These are phyloP conservation scores for Penicillium crustosum DNA, from an alignment of 2,329 filamentous ascomycete genomes.

Conservation along the genomic window DNA sequence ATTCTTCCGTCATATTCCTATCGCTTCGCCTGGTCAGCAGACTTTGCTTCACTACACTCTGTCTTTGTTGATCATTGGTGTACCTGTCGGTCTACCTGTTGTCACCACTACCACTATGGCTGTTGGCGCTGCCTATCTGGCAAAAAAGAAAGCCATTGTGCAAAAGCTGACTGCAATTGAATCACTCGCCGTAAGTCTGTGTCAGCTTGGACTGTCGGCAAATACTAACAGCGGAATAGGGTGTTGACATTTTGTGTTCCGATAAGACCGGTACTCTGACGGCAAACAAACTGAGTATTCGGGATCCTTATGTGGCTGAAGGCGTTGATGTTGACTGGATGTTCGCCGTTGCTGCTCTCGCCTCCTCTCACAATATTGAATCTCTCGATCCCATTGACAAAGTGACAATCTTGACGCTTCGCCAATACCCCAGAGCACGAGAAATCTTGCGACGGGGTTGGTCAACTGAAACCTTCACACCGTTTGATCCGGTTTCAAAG, in stretches of 20 bases:
- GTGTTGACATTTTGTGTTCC: conserved; percentile 76
- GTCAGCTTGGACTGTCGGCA: not conserved
- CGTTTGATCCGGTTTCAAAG: conserved; percentile 74
- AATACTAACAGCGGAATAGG: conserved; percentile 29
- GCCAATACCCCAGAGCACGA: conserved; percentile 71
- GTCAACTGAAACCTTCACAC: conserved; percentile 72
- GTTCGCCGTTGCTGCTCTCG: conserved; percentile 75
- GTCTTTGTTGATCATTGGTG: conserved; percentile 72
- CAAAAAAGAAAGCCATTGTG: conserved; percentile 75
- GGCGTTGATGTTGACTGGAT: conserved; percentile 79
- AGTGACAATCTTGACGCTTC: conserved; percentile 71
- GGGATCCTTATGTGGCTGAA: conserved; percentile 73
- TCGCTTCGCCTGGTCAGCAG: conserved; percentile 56
- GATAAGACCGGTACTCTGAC: conserved; percentile 78
- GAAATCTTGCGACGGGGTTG: conserved; percentile 73
- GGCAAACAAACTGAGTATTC: conserved; percentile 65
- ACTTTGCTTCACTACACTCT: conserved; percentile 68
- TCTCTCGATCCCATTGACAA: conserved; percentile 78
- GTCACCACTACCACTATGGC: conserved; percentile 76
- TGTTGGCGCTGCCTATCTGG: conserved; percentile 74
- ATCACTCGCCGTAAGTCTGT: conserved; percentile 60
- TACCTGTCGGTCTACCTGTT: conserved; percentile 77
- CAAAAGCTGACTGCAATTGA: conserved; percentile 79
- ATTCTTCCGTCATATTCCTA: conserved; percentile 69
- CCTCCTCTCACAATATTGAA: conserved; percentile 75